Evolutionary conservation across 1,139 yeast genomes (phyloP), one percentile per base, ranked within the genome.

Genomic region (Scheffersomyces parashehatae): DNA sequence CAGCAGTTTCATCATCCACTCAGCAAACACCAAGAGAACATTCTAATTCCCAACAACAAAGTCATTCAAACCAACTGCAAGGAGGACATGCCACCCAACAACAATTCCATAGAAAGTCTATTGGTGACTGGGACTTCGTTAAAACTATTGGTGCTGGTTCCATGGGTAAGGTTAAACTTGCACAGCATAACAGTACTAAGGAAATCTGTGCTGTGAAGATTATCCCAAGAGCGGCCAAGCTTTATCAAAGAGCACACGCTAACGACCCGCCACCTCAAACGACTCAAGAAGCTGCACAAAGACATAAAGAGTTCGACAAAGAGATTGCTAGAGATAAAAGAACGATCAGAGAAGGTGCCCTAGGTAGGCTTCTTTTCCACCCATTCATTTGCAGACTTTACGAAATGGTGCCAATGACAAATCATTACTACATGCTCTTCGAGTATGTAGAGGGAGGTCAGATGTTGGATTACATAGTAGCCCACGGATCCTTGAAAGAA

Each of bases 361-460:
- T 95, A 49, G 97, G 97, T 9, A 81, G 91, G 55, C 78, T 95
- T 28, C 74, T 95, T 38, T 87, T 88, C 63, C 99, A 95, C 67
- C 97, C 96, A 2, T 89, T 83, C 64, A 91, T 95, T 47, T 91
- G 99, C 62, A 76, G 96, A 53, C 71, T 95, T 42, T 89, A 88
- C 65, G 99, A 93, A 65, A 89, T 93, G 77, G 90, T 90, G 49
- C 88, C 96, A 26, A 91, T 93, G 97, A 88, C 97, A 9, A 89
- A 90, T 53, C 99, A 95, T 63, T 93, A 88, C 67, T 95, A 95
- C 68, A 90, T 95, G 96, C 76, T 95, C 45, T 93, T 93, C 66
- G 99, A 95, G 64, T 93, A 90, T 60, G 96, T 95, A 16, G 88
- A 95, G 36, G 99, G 99, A 35, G 99, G 99, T 31, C 99, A 95